Base-by-base conservation (phyloP, 441 rosid species). In the Sinapis alba region DNA sequence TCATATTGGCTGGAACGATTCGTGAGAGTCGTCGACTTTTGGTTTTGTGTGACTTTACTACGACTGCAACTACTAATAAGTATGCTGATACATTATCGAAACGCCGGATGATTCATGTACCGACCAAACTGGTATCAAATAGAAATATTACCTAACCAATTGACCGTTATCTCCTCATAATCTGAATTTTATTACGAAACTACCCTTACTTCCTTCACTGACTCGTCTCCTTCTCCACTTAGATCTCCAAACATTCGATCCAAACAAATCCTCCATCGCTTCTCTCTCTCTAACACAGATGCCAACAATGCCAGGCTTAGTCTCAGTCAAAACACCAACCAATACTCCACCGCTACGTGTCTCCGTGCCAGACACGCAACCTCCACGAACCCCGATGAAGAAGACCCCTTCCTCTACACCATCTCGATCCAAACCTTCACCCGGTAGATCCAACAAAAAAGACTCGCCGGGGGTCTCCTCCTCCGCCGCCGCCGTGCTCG, bases 381-480 rank as follows among this genome's bases (percentile, higher is more conserved):
- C 84, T 26, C 80, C 74, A 5, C 64, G 81, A 53, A 83, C 83
- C 9, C 83, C 87, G 64, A 80, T 80, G 75, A 85, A 75, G 74
- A 91, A 68, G 63, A 86, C 70, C 11, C 83, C 73, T 3, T 83
- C 83, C 74, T 90, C 83, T 13, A 83, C 96, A 13, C 89, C 92
- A 7, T 87, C 95, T 59, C 87, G 97, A 84, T 93, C 94, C 64
- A 93, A 89, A 74, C 90, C 93, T 50, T 91, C 98, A 16, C 97
- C 97, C 0, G 76, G 82, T n/a, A 84, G 90, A 34, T 84, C 96
- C 62, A 65, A 82, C 36, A 87, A 88, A 61, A 96, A 96, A 76
- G 96, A 89, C 1, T 85, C 92, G 1, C 89, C 93, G 0, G 79
- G 57, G 51, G 57, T 75, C 13, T 58, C 83, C 13, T 57, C 78